Percentiles rank a stretch among this genome's conserved stretches.
Evolutionary conservation across 2,329 filamentous ascomycete species (phyloP).

Genomic region (Botryotinia convoluta): DNA sequence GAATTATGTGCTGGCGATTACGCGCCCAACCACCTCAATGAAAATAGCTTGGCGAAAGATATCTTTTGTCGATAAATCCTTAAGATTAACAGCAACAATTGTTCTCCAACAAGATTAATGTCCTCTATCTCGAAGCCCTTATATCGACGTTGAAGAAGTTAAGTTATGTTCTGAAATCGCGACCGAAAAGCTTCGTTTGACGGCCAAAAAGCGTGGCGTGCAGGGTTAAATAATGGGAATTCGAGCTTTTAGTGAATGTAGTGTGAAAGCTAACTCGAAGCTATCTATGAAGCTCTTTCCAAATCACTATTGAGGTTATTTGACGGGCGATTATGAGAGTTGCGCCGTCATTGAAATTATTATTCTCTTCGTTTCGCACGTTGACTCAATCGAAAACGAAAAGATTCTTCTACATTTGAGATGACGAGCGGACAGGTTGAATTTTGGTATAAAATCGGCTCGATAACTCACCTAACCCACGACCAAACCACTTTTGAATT

Average conservation of each 20-base stretch:
- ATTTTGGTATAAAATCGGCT: conserved; percentile 5
- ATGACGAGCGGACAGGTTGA: conserved; percentile 18
- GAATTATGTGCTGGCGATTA: conserved; percentile 19
- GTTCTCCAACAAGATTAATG: neutral
- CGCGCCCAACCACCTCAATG: conserved; percentile 17
- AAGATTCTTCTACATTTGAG: conserved; percentile 17
- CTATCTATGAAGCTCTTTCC: neutral
- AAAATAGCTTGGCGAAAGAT: conserved; percentile 6
- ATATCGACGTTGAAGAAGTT: neutral
- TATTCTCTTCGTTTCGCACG: conserved; percentile 9
- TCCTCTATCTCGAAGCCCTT: neutral
- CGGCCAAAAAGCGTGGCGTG: neutral
- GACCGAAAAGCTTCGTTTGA: conserved; percentile 14
- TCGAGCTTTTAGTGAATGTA: neutral
- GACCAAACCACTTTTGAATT: neutral
- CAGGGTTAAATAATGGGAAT: neutral
- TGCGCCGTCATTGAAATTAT: neutral
- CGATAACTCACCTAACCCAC: conserved; percentile 13
- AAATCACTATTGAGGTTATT: neutral
- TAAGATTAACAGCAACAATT: conserved; percentile 12
- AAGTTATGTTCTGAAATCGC: neutral
- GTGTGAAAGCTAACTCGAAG: neutral
- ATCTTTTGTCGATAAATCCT: neutral
- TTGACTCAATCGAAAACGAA: conserved; percentile 15
- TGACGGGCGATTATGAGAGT: neutral